Evolutionary conservation across 805 yeast species (phyloP).

Genomic region (Saturnispora mendoncae): DNA sequence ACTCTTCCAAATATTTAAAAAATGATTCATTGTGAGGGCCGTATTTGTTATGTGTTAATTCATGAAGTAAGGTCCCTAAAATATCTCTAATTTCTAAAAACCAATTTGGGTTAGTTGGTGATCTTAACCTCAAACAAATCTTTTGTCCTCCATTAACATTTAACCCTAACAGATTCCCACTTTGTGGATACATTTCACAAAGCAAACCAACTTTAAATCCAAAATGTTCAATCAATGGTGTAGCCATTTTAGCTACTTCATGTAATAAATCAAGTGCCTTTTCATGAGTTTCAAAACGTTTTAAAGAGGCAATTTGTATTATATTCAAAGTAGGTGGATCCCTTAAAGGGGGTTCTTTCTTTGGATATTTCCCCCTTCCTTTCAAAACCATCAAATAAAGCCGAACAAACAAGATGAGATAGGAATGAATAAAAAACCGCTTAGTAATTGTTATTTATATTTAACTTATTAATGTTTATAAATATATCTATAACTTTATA

Average conservation of each 20-base stretch:
- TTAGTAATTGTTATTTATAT: too few relatives aligned
- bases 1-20: slow-evolving; percentile 54
- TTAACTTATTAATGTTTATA: too few relatives aligned
- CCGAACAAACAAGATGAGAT: neutral
- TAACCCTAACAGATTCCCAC: slow-evolving; percentile 58
- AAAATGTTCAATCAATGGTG: slow-evolving; percentile 68
- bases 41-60: slow-evolving; percentile 65
- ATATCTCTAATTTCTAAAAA: slow-evolving; percentile 61
- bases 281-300: slow-evolving; percentile 35
- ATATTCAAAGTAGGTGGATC: slow-evolving; percentile 29
- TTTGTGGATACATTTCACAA: slow-evolving; percentile 76
- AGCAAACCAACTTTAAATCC: slow-evolving; percentile 57
- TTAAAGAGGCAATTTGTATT: slow-evolving; percentile 36
- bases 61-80: slow-evolving; percentile 82
- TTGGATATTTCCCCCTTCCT: slow-evolving; percentile 16
- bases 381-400: slow-evolving; percentile 20
- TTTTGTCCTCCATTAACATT: slow-evolving; percentile 74
- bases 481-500: too few relatives aligned
- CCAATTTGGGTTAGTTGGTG: slow-evolving; percentile 37
- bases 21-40: slow-evolving; percentile 79
- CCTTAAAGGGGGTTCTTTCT: slow-evolving; percentile 11
- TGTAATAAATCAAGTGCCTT: slow-evolving; percentile 53
- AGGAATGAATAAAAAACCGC: neutral
- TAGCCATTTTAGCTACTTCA: slow-evolving; percentile 58
- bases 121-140: slow-evolving; percentile 62